Conservation (phyloP, 2,329 filamentous ascomycete species). For the Colletotrichum spinosum region DNA sequence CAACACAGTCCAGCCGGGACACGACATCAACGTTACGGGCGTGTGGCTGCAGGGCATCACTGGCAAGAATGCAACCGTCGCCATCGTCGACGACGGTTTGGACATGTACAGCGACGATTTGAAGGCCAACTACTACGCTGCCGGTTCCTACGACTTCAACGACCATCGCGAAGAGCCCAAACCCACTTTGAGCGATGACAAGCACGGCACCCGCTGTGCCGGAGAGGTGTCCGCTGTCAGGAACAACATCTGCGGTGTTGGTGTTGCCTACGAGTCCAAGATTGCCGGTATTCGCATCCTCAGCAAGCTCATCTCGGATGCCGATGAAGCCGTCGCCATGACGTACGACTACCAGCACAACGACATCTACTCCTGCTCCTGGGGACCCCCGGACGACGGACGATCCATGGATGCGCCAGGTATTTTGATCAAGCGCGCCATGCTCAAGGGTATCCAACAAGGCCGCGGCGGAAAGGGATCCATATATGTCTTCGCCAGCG, state of each 20-base stretch:
- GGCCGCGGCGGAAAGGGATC: slow-evolving; percentile 87
- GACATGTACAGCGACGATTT: slow-evolving; percentile 96
- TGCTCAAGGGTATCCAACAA: slow-evolving; percentile 91
- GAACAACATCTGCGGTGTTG: slow-evolving; percentile 95
- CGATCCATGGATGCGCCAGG: slow-evolving; percentile 93
- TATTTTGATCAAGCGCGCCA: slow-evolving; percentile 87
- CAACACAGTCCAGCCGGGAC: slow-evolving; percentile 82
- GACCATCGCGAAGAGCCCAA: slow-evolving; percentile 82
- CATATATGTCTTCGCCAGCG: slow-evolving; percentile 96
- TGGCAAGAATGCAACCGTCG: slow-evolving; percentile 87
- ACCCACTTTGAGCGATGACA: slow-evolving; percentile 86
- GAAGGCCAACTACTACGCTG: slow-evolving; percentile 92
- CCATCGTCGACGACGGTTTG: slow-evolving; percentile 94
- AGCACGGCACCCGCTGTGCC: slow-evolving; percentile 92
- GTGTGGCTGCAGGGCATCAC: slow-evolving; percentile 93
- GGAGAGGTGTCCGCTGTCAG: slow-evolving; percentile 93
- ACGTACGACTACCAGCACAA: slow-evolving; percentile 94
- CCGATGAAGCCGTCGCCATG: slow-evolving; percentile 91
- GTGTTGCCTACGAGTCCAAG: slow-evolving; percentile 91
- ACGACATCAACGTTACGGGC: slow-evolving; percentile 96
- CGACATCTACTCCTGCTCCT: slow-evolving; percentile 98
- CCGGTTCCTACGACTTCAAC: slow-evolving; percentile 97
- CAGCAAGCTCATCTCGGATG: slow-evolving; percentile 89
- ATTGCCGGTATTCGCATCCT: slow-evolving; percentile 94
- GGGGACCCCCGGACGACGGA: slow-evolving; percentile 96